These are phyloP conservation scores for Metschnikowia continentalis DNA, from an alignment of 805 yeast genomes.

Conservation along the genomic window DNA sequence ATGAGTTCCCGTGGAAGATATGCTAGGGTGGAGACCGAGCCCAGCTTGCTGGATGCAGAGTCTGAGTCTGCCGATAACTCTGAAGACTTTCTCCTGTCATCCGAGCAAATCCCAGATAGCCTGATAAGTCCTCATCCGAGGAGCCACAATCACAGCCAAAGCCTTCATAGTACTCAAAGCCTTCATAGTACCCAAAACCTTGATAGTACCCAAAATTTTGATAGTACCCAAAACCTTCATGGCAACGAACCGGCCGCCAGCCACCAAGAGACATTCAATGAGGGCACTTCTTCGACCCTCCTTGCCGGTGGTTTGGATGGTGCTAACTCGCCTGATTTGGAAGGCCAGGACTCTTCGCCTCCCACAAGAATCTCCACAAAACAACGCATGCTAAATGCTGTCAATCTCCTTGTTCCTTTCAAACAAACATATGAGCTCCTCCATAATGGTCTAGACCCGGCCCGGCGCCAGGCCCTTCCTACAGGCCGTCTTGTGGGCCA, in stretches of 20 bases:
- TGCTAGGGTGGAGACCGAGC: not conserved
- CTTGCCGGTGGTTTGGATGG: not conserved
- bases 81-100: not conserved
- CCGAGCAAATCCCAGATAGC: not conserved
- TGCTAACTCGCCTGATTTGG: slow-evolving; percentile 23
- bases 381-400: slow-evolving; percentile 29
- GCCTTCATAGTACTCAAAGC: not conserved
- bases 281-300: slow-evolving; percentile 17
- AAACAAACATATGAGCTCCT: slow-evolving; percentile 41
- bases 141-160: not conserved
- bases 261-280: slow-evolving; percentile 12
- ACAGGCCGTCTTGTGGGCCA: slow-evolving; percentile 45
- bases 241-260: not conserved
- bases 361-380: slow-evolving; percentile 22
- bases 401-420: slow-evolving; percentile 34
- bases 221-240: too few species aligned
- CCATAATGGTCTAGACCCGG: slow-evolving; percentile 38
- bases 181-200: not conserved
- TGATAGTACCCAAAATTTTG: too few species aligned
- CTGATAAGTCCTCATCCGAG: too few species aligned
- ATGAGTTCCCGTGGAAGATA: slow-evolving; percentile 5
- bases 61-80: not conserved
- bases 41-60: not conserved
- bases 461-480: slow-evolving; percentile 38
- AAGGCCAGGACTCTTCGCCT: slow-evolving; percentile 20